Percentiles rank a stretch among this genome's conserved stretches.
Conservation (phyloP, 495 filamentous ascomycete species). For the Trypethelium eluteriae region DNA sequence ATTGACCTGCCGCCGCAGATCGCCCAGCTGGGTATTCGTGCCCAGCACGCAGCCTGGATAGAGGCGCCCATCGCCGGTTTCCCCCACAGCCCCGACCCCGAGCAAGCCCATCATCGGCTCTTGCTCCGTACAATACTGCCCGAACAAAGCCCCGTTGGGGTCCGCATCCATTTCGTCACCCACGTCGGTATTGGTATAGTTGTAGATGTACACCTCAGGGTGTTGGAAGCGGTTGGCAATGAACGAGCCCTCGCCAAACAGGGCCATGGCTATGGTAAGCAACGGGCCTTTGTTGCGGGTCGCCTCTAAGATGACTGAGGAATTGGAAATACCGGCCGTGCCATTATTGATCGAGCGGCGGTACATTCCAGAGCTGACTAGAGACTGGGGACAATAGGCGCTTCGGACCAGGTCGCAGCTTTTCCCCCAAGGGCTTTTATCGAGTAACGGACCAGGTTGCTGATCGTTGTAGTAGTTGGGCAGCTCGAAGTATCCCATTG, state of each 20-base stretch:
- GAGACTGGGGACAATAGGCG: background rate
- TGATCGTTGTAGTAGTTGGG: slow-evolving; percentile 31
- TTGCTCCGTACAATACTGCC: slow-evolving; percentile 3
- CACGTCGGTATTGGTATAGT: background rate
- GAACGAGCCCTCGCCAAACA: slow-evolving; percentile 33
- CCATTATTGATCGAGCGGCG: background rate
- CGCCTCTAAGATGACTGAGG: background rate
- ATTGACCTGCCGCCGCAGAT: no score
- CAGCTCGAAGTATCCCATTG: slow-evolving; percentile 35
- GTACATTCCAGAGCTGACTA: background rate
- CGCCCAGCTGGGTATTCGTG: no score
- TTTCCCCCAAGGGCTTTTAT: slow-evolving; percentile 16
- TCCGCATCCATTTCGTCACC: background rate
- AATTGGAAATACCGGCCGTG: background rate
- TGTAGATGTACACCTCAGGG: background rate
- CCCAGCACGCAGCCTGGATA: no score
- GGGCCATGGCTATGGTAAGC: slow-evolving; percentile 27
- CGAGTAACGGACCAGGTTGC: slow-evolving; percentile 25
- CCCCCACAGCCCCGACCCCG: no score
- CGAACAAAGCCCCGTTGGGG: no score
- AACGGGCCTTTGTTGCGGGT: slow-evolving; percentile 29
- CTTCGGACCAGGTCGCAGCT: slow-evolving; percentile 15
- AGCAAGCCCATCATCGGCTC: background rate
- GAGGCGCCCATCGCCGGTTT: no score
- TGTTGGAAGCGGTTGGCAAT: slow-evolving; percentile 13